Base-by-base conservation (phyloP, 805 yeast species). In the Soucietia sequanensis region DNA sequence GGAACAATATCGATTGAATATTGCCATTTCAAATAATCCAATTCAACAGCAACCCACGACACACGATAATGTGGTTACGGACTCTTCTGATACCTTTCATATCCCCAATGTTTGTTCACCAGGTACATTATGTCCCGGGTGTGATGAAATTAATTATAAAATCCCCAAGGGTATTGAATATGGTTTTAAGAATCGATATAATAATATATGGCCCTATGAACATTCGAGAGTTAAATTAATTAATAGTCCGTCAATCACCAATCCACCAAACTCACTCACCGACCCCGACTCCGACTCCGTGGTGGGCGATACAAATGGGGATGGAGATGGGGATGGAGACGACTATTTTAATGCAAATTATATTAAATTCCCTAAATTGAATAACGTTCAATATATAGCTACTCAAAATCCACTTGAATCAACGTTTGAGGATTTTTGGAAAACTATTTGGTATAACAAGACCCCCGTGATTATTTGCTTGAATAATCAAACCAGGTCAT, bases 151-250 rank as follows among this genome's bases (percentile, higher is more conserved):
- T 30, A 48, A 48, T 15, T 69, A 66, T 38, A 55, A 57, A 31
- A 50, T 69, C 12, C 74, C 75, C 1, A 48, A 56, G 34, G 76
- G 76, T 0, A 59, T 70, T 7, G 76, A 70, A 39, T 60, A 54
- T 37, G 75, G 75, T 6, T 59, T 54, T 38, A 70, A 70, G 42
- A 70, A 70, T 41, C 47, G 76, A 30, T 70, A 70, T 50, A 62
- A 67, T 24, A 69, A 70, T 35, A 60, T 70, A 7, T 70, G 73
- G 73, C 76, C 76, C 0, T 70, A 68, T 46, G 76, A 70, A 46
- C 76, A 70, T 40, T 68, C 75, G 2, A 49, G 75, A 29, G 75
- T 70, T 11, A 63, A 57, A 31, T 40, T 67, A 21, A 44, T 44
- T 20, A 43, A 44, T 22, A 44, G 60, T 4, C 54, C 54, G 14